Evolutionary conservation across 2,329 filamentous ascomycete genomes (phyloP), one percentile per base, ranked within the genome.

Genomic region (Colletotrichum viniferum): DNA sequence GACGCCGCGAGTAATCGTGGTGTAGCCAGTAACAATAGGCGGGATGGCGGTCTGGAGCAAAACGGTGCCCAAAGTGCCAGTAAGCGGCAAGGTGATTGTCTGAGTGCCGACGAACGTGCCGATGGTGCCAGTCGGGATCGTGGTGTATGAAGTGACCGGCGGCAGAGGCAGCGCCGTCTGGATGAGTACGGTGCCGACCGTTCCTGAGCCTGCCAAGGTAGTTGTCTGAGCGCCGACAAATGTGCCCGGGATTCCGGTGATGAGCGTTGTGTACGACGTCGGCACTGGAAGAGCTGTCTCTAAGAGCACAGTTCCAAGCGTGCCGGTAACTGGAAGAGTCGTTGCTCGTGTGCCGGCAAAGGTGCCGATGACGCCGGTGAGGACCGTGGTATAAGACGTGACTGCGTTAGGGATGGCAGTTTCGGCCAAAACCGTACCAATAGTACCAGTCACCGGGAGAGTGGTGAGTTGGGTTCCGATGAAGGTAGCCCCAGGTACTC

Each of bases 251-350:
- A 64, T 26, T 8, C 68, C 68, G 13, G 68, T 64, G 14, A 28
- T 28, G 10, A 55, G 38, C 18, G 60, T 71, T 1, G 43, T 71
- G 68, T 71, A 71, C 12, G 48, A 36, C 13, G 48, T 67, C 6
- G 38, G 38, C 24, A 48, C 55, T 52, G 43, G 38, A 24, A 73
- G 36, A n/a, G 71, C 71, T n/a, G 71, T 73, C 71, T 73, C 21
- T 10, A 73, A 16, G 1, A 69, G n/a, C 4, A 69, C 71, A 3
- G 71, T 73, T 24, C 38, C 66, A 3, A 73, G 48, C 10, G 30
- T 69, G 24, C 65, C 71, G 10, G 58, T 64, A 10, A 67, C 36
- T 1, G 71, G 18, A 6, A 71, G n/a, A 18, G 67, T 74, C 8
- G 48, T 43, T 5, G 61, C 58, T 14, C 34, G 48, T 7, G 67